Evolutionary conservation across 768 basidiomycete genomes (phyloP).

Genomic region (Fibroporia radiculosa): DNA sequence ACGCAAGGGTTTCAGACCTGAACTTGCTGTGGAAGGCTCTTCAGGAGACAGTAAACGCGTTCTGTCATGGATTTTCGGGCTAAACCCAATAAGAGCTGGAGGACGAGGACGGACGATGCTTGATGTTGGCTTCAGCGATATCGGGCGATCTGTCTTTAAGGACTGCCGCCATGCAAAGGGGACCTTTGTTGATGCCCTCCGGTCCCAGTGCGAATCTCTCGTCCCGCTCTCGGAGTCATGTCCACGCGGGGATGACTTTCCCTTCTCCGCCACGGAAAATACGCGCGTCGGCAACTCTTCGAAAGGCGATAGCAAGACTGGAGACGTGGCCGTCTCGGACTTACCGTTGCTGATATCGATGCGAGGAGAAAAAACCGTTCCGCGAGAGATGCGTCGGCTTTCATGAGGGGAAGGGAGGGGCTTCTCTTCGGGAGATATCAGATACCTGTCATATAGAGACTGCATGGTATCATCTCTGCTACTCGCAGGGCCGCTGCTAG

Average conservation of each 20-base stretch:
- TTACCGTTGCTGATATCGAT: too few species aligned
- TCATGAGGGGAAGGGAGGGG: too few species aligned
- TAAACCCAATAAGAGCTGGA: conserved; percentile 7
- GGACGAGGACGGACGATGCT: conserved; percentile 10
- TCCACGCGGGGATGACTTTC: not conserved
- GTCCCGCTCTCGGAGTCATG: not conserved
- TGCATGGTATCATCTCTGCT: too few species aligned
- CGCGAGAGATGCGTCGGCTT: too few species aligned
- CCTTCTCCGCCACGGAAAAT: not conserved
- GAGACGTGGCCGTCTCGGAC: not conserved
- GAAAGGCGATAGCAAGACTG: conserved; percentile 1
- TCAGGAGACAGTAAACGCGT: conserved; percentile 2
- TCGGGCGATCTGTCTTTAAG: not conserved
- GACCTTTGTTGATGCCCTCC: conserved; percentile 8
- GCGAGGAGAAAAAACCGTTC: too few species aligned
- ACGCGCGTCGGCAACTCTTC: not conserved
- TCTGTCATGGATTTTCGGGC: not conserved
- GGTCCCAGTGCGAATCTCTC: not conserved
- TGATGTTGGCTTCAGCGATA: not conserved
- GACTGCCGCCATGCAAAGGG: conserved; percentile 15
- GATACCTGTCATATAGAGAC: too few species aligned
- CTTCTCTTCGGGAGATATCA: too few species aligned
- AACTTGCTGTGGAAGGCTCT: not conserved
- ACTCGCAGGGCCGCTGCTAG: too few species aligned
- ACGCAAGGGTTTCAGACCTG: conserved; percentile 46